Evolutionary conservation across 75 land plant species (phyloP).

Genomic region (Gnetum montanum): DNA sequence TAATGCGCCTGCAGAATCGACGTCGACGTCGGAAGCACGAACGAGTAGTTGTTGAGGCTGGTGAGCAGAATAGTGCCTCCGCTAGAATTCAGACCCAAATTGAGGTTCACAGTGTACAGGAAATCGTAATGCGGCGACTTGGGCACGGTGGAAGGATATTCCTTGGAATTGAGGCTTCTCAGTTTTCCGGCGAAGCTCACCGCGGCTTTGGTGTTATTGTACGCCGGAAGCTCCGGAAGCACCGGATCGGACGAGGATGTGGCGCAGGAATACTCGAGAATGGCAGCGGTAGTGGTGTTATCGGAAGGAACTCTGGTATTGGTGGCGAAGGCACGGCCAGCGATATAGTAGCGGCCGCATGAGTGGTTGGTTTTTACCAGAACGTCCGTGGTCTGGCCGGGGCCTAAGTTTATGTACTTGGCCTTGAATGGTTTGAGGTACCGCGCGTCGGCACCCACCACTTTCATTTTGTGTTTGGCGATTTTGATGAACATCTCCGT

Average conservation of each 20-base stretch:
- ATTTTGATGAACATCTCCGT: constrained; percentile 15
- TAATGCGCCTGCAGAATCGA: too few species aligned
- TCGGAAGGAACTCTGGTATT: not conserved
- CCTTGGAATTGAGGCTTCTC: too few species aligned
- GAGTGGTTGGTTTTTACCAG: constrained; percentile 17
- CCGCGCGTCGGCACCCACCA: constrained; percentile 19
- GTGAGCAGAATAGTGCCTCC: too few species aligned
- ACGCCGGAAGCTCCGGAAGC: too few species aligned
- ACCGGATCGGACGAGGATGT: not conserved
- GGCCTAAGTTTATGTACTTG: constrained; percentile 9
- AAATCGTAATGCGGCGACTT: too few species aligned
- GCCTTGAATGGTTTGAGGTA: constrained; percentile 16
- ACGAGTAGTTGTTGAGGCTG: too few species aligned
- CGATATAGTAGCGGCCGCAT: constrained; percentile 1
- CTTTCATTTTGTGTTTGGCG: constrained; percentile 17
- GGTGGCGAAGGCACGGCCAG: not conserved
- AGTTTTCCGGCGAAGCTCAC: too few species aligned
- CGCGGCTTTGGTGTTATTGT: too few species aligned
- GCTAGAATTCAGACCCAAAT: too few species aligned
- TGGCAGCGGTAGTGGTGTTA: not conserved
- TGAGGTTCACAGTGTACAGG: too few species aligned
- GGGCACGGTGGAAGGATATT: too few species aligned
- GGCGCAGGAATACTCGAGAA: not conserved
- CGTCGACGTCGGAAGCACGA: too few species aligned
- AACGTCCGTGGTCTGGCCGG: constrained; percentile 26